Conservation (phyloP, 2,329 filamentous ascomycete species). For the Parascedosporium putredinis region DNA sequence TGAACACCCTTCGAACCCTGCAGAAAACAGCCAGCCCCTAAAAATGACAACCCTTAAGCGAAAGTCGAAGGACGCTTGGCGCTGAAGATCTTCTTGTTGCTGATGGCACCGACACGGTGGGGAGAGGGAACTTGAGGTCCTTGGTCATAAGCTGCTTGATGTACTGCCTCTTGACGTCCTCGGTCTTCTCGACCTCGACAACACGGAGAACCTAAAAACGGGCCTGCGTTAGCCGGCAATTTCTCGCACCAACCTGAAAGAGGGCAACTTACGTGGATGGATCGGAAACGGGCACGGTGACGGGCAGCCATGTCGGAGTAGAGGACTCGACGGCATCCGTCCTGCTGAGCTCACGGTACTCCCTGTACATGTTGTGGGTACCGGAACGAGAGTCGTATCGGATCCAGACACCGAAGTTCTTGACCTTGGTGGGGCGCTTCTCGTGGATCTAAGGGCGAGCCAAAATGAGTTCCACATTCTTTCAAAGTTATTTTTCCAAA, state of each 20-base stretch:
- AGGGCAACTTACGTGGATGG: conserved; percentile 74
- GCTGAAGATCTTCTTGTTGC: conserved; percentile 84
- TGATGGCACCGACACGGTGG: conserved; percentile 80
- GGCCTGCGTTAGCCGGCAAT: background rate
- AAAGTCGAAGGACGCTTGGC: conserved; percentile 93
- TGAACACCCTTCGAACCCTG: conserved; percentile 51
- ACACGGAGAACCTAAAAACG: conserved; percentile 80
- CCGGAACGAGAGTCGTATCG: conserved; percentile 99
- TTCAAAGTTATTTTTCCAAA: background rate
- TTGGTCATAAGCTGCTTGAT: conserved; percentile 97
- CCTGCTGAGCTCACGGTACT: conserved; percentile 98
- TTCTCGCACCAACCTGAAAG: background rate
- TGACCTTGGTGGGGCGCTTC: conserved; percentile 99
- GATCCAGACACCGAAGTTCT: conserved; percentile 99
- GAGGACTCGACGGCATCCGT: conserved; percentile 90
- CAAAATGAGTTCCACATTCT: background rate
- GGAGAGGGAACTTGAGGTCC: conserved; percentile 97
- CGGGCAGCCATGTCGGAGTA: conserved; percentile 99
- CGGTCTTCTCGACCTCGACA: conserved; percentile 89
- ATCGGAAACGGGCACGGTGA: conserved; percentile 92
- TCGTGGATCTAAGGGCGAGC: conserved; percentile 64
- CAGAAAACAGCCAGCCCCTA: conserved; percentile 34
- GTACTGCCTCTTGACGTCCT: conserved; percentile 95
- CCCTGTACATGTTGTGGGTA: conserved; percentile 99
- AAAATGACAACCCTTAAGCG: conserved; percentile 62